Percentiles rank a stretch among this genome's conserved stretches.
Evolutionary conservation across 352 stramenopile species (phyloP).

Genomic region (Globisporangium cystogenes): DNA sequence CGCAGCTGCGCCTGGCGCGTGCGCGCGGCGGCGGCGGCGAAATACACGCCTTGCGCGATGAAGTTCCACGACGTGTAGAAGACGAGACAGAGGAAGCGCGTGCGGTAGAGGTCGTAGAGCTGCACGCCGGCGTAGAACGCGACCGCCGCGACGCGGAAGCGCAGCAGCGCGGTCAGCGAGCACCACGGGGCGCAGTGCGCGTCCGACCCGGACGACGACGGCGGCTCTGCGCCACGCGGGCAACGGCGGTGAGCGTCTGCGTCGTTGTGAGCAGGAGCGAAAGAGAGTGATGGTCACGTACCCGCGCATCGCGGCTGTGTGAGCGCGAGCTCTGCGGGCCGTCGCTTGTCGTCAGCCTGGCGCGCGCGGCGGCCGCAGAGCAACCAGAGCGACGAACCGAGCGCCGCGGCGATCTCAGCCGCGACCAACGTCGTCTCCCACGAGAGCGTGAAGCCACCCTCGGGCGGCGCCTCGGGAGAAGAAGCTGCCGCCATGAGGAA

Average conservation of each 20-base stretch:
- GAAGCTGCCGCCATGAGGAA: no score
- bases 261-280: no score
- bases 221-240: no score
- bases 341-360: not conserved
- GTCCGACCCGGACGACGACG: no score
- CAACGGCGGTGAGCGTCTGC: no score
- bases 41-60: slow-evolving; percentile 64
- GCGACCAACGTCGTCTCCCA: slow-evolving; percentile 55
- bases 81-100: slow-evolving; percentile 34
- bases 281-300: no score
- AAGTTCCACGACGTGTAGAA: slow-evolving; percentile 90
- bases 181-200: no score
- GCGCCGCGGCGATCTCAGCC: slow-evolving; percentile 33
- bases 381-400: slow-evolving; percentile 45
- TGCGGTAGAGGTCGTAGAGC: slow-evolving; percentile 53
- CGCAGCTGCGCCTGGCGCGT: slow-evolving; percentile 20
- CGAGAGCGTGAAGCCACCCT: slow-evolving; percentile 15
- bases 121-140: slow-evolving; percentile 57
- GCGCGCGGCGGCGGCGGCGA: slow-evolving; percentile 23
- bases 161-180: slow-evolving; percentile 33
- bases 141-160: slow-evolving; percentile 24
- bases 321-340: not conserved
- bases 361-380: slow-evolving; percentile 14
- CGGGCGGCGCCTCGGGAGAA: no score
- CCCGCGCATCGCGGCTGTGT: not conserved